Percentiles rank a stretch among this genome's conserved stretches.
Conservation (phyloP, 495 filamentous ascomycete genomes). For the Daldinia grandis region DNA sequence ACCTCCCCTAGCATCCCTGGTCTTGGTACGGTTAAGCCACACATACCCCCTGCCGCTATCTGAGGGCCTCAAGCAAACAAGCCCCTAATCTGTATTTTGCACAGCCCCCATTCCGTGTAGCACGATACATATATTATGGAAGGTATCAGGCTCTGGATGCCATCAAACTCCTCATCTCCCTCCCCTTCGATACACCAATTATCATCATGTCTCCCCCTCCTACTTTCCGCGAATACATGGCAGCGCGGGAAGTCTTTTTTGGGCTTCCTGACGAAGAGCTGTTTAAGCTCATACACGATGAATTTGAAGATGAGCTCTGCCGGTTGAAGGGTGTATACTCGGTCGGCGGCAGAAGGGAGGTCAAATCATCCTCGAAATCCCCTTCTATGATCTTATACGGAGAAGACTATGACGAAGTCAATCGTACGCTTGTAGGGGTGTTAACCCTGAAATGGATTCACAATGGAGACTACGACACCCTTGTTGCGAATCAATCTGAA, state of each 20-base stretch:
- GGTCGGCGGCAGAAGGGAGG: slow-evolving; percentile 16
- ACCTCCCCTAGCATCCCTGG: neutral
- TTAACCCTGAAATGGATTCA: slow-evolving; percentile 50
- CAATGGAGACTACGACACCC: slow-evolving; percentile 42
- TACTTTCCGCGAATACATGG: neutral
- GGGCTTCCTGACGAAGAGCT: slow-evolving; percentile 25
- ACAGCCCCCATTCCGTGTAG: neutral
- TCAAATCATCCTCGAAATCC: slow-evolving; percentile 21
- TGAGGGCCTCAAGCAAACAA: too few species aligned
- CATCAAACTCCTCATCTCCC: too few species aligned
- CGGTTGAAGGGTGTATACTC: slow-evolving; percentile 38
- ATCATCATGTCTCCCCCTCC: slow-evolving; percentile 3
- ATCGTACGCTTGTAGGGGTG: slow-evolving; percentile 49
- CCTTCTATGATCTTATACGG: slow-evolving; percentile 44
- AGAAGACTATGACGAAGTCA: slow-evolving; percentile 47
- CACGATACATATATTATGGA: neutral
- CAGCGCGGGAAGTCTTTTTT: slow-evolving; percentile 16
- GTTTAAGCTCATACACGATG: slow-evolving; percentile 17
- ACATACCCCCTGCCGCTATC: too few species aligned
- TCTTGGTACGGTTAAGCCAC: neutral
- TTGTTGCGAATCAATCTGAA: slow-evolving; percentile 40
- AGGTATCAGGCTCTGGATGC: neutral
- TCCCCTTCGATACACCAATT: neutral
- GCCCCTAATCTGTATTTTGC: neutral
- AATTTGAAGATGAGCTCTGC: slow-evolving; percentile 30